phyloP scores from a whole-genome alignment of 2,329 filamentous ascomycete genomes.

The Aspergillus sp. region DNA sequence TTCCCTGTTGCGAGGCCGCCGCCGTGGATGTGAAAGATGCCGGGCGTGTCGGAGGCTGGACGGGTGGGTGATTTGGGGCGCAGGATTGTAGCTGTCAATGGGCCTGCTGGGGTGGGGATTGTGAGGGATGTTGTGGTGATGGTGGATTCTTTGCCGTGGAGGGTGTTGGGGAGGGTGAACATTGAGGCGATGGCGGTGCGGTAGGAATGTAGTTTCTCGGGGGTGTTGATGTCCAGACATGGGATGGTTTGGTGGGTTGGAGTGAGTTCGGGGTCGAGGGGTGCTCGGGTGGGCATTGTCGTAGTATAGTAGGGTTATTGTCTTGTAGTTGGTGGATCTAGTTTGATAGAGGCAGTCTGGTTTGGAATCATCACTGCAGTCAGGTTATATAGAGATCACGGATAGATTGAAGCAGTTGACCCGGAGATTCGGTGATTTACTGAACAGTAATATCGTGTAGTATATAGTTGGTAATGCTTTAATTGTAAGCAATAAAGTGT shows the following conservation, averaged over 20 bases:
- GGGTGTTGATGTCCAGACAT: not conserved
- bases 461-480: too few relatives aligned
- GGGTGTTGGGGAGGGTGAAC: not conserved
- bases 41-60: constrained; percentile 37
- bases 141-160: constrained; percentile 3
- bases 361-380: too few relatives aligned
- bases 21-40: constrained; percentile 54
- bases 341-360: too few relatives aligned
- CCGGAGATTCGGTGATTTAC: too few relatives aligned
- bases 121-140: constrained; percentile 4
- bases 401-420: too few relatives aligned
- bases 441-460: too few relatives aligned
- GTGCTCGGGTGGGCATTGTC: not conserved
- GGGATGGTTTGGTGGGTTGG: not conserved
- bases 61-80: constrained; percentile 5
- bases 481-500: too few relatives aligned
- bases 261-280: not conserved
- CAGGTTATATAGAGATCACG: too few relatives aligned
- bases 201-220: not conserved
- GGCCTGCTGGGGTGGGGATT: constrained; percentile 13
- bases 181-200: constrained; percentile 3
- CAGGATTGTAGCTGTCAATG: not conserved
- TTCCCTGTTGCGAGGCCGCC: not conserved
- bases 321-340: too few relatives aligned
- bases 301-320: too few relatives aligned